phyloP scores from a whole-genome alignment of 805 yeast genomes.

The Saccharomycopsis javanensis region DNA sequence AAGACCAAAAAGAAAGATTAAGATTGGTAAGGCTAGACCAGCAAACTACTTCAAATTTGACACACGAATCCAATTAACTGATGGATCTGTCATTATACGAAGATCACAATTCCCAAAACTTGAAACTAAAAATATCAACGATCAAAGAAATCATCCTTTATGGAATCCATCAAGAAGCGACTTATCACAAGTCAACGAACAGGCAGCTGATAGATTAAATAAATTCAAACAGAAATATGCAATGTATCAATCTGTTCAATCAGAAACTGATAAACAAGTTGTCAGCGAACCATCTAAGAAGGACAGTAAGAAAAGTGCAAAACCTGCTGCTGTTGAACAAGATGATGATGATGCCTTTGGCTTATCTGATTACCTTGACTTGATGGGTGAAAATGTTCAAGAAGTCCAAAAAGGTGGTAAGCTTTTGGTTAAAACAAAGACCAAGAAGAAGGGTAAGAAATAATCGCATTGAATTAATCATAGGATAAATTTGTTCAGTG shows the following conservation, averaged over 20 bases:
- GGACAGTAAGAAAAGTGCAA: slow-evolving; percentile 21
- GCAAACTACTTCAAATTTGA: slow-evolving; percentile 88
- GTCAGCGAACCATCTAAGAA: slow-evolving; percentile 23
- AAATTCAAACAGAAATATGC: slow-evolving; percentile 63
- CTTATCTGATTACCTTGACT: slow-evolving; percentile 44
- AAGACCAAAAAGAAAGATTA: slow-evolving; percentile 61
- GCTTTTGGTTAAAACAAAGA: slow-evolving; percentile 37
- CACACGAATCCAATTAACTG: slow-evolving; percentile 80
- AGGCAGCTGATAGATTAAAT: slow-evolving; percentile 71
- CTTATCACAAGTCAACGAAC: slow-evolving; percentile 63
- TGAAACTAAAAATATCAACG: slow-evolving; percentile 76
- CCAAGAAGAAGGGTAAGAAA: slow-evolving; percentile 25
- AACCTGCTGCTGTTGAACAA: slow-evolving; percentile 23
- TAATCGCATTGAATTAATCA: neutral
- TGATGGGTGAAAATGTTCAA: slow-evolving; percentile 48
- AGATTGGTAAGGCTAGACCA: slow-evolving; percentile 82
- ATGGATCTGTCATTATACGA: slow-evolving; percentile 82
- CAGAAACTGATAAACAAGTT: slow-evolving; percentile 5
- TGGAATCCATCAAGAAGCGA: slow-evolving; percentile 89
- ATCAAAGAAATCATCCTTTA: slow-evolving; percentile 74
- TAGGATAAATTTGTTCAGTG: neutral
- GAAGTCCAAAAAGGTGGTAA: slow-evolving; percentile 51
- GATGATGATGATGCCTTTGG: slow-evolving; percentile 23
- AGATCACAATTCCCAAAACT: slow-evolving; percentile 81
- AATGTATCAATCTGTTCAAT: slow-evolving; percentile 24